Conservation (phyloP, 2,329 filamentous ascomycete species). For the Onygenales sp. region DNA sequence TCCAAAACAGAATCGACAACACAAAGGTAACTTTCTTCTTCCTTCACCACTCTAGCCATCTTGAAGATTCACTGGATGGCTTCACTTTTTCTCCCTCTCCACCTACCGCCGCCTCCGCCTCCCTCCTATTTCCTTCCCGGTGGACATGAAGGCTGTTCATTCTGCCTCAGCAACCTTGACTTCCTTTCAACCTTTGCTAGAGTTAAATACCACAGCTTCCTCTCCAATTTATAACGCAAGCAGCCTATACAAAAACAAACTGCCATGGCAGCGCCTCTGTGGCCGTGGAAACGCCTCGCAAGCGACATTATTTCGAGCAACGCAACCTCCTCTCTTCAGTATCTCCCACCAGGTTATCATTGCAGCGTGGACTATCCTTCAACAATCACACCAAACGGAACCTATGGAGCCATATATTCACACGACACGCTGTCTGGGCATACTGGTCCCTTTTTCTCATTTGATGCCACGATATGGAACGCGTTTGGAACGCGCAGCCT, state of each 20-base stretch:
- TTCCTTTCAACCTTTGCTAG: no score
- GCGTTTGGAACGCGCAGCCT: conserved; percentile 1
- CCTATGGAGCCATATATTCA: conserved; percentile 3
- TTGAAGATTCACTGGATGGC: not conserved
- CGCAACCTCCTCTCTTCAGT: conserved; percentile 1
- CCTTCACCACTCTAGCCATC: not conserved
- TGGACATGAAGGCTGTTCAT: no score
- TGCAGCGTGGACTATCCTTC: conserved; percentile 6
- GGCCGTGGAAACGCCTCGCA: conserved; percentile 4
- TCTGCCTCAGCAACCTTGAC: no score
- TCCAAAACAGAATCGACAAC: not conserved
- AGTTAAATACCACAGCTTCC: no score
- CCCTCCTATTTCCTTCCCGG: no score
- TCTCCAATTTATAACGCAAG: no score
- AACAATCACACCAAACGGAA: conserved; percentile 4
- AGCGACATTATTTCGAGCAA: conserved; percentile 3
- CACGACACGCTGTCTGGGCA: not conserved
- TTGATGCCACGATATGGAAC: conserved; percentile 6
- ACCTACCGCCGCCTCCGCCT: not conserved
- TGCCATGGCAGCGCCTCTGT: not conserved
- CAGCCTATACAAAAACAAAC: no score
- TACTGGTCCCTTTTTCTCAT: conserved; percentile 4
- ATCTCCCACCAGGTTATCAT: conserved; percentile 5
- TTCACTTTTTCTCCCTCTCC: not conserved
- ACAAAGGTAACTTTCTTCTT: conserved; percentile 1